Evolutionary conservation across 176 grass and related monocot genomes (phyloP), one percentile per base, ranked within the genome.

Genomic region (Oryza meridionalis): DNA sequence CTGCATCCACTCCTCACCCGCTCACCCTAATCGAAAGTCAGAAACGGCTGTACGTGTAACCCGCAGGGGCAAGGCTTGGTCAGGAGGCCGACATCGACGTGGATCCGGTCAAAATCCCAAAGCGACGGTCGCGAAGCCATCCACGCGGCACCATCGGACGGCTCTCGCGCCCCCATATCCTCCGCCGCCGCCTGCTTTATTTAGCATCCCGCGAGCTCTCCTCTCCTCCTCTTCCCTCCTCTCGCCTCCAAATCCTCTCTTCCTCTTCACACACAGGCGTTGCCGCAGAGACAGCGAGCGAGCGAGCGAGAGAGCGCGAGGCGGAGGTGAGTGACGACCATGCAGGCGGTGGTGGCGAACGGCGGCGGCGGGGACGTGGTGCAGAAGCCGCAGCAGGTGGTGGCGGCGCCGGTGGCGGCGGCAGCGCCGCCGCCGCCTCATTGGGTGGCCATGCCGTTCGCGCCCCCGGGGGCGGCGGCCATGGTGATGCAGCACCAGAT

Each of bases 401-500:
- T 86, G 59, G 84, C 63, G 24, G 69, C 84, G 79, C 70, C 88
- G 62, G 4, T 70, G 43, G 31, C 85, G 19, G 71, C 78, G 19
- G 64, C 70, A 32, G 72, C 47, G 47, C 47, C 14, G 14, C 75
- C 87, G 72, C 72, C 49, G 33, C 76, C 87, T 59, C 91, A 92
- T 71, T 92, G 91, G 91, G 81, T 87, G 29, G 82, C 92, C 73
- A 88, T 94, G 89, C 89, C 82, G 68, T 94, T 91, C 81, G 81
- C 89, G 22, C 89, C 84, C 32, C 75, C 62, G 3, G 88, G 84
- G 64, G 81, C 81, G 44, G 73, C 89, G 81, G 87, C 89, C 73
- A 89, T 95, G 92, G 82, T 98, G 88, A 88, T 95, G 91, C 91
- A 93, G 71, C 92, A 91, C 68, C 96, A 93, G 84, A 89, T 94